These are phyloP conservation scores for Artemisia argyi DNA, from an alignment of 129 eudicot genomes.

Conservation along the genomic window DNA sequence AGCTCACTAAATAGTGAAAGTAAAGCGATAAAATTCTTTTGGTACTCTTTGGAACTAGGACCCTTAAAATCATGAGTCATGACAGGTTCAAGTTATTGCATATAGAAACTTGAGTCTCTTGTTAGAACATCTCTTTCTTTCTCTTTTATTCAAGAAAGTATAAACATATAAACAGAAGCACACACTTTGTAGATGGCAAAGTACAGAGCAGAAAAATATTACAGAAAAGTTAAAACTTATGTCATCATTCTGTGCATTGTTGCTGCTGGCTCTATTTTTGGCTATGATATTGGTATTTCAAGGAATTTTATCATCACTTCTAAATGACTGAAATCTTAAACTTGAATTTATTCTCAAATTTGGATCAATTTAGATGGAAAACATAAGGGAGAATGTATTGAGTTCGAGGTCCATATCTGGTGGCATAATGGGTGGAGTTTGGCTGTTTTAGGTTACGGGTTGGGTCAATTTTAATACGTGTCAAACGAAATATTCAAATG, in stretches of 20 bases:
- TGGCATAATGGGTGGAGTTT: not conserved
- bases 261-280: conserved; percentile 74
- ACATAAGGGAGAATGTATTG: not conserved
- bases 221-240: too few species aligned
- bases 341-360: not conserved
- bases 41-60: too few species aligned
- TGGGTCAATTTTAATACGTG: not conserved
- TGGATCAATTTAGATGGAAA: not conserved
- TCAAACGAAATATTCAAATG: not conserved
- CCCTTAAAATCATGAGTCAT: too few species aligned
- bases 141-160: too few species aligned
- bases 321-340: not conserved
- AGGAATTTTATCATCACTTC: conserved; percentile 26
- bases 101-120: too few species aligned
- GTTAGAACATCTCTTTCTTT: too few species aligned
- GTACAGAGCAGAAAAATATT: too few species aligned
- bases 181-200: too few species aligned
- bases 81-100: too few species aligned
- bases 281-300: conserved; percentile 83
- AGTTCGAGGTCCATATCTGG: not conserved
- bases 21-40: too few species aligned
- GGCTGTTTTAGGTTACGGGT: not conserved
- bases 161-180: too few species aligned
- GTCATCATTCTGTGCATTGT: conserved; percentile 67
- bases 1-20: too few species aligned